A percentile compares a stretch with the other conserved stretches of the same genome.
Conservation (phyloP, 257 asterid genomes). For the Dorcoceras hygrometricum region DNA sequence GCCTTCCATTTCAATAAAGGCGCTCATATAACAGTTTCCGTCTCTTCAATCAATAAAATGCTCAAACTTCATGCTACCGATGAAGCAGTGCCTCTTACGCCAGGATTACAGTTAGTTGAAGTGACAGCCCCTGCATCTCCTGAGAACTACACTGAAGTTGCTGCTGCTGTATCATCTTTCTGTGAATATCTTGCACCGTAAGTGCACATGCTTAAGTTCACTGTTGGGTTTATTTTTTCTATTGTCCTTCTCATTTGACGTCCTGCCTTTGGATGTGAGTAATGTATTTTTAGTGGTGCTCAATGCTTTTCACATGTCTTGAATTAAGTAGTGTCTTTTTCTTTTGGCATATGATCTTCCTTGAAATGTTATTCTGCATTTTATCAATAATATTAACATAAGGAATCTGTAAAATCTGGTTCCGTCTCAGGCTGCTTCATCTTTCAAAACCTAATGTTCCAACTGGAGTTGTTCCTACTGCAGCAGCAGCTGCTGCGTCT, state of each 20-base stretch:
- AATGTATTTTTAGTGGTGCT: too few species aligned
- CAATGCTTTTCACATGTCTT: background rate
- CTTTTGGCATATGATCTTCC: too few species aligned
- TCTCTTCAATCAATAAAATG: conserved; percentile 88
- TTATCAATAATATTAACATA: background rate
- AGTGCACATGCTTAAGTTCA: conserved; percentile 30
- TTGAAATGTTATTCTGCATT: background rate
- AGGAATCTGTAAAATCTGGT: conserved; percentile 1
- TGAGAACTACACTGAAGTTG: conserved; percentile 84
- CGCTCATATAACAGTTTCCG: conserved; percentile 75
- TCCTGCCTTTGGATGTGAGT: too few species aligned
- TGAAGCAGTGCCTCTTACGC: conserved; percentile 87
- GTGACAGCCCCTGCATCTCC: conserved; percentile 91
- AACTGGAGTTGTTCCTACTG: conserved; percentile 89
- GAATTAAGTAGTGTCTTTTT: background rate
- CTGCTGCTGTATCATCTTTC: conserved; percentile 67
- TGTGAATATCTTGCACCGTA: conserved; percentile 99
- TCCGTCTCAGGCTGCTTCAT: conserved; percentile 74
- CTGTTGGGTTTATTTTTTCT: too few species aligned
- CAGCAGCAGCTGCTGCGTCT: conserved; percentile 96
- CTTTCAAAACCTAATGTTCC: conserved; percentile 82
- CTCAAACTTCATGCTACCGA: conserved; percentile 83
- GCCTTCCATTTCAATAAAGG: conserved; percentile 85
- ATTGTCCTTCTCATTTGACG: too few species aligned
- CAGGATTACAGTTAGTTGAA: conserved; percentile 93